These are phyloP conservation scores for Fusarium sp. DNA, from an alignment of 2,329 filamentous ascomycete species.

Conservation along the genomic window DNA sequence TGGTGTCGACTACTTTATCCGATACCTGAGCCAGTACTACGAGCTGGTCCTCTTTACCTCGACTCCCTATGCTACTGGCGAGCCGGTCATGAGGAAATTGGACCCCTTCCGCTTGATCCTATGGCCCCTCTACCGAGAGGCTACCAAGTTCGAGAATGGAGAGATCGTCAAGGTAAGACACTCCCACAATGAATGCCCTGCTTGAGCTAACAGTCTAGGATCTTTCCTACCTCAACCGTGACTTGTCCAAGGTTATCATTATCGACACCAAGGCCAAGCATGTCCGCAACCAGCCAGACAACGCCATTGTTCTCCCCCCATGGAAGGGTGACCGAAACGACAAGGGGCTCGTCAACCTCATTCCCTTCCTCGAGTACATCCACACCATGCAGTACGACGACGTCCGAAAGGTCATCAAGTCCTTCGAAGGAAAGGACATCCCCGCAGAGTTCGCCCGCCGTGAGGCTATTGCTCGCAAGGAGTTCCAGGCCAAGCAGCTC, in stretches of 20 bases:
- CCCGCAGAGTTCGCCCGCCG: slow-evolving; percentile 89
- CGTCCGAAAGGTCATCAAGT: slow-evolving; percentile 85
- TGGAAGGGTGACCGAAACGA: slow-evolving; percentile 89
- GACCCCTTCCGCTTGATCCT: slow-evolving; percentile 96
- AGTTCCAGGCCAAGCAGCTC: slow-evolving; percentile 82
- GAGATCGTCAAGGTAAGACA: slow-evolving; percentile 88
- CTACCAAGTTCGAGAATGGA: slow-evolving; percentile 96
- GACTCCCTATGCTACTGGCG: slow-evolving; percentile 83
- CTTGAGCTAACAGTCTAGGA: slow-evolving; percentile 67
- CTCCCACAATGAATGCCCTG: background rate
- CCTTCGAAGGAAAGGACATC: slow-evolving; percentile 89
- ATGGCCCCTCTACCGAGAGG: slow-evolving; percentile 94
- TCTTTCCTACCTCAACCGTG: slow-evolving; percentile 96
- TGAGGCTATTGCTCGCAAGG: slow-evolving; percentile 84
- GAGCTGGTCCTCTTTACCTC: slow-evolving; percentile 96
- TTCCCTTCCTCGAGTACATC: slow-evolving; percentile 97
- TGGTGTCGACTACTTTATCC: slow-evolving; percentile 95
- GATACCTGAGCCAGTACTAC: slow-evolving; percentile 97
- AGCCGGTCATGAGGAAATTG: slow-evolving; percentile 90
- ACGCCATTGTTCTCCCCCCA: slow-evolving; percentile 89
- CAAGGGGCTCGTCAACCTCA: slow-evolving; percentile 85
- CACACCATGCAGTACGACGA: slow-evolving; percentile 93
- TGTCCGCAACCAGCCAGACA: slow-evolving; percentile 92
- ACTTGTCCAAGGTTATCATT: slow-evolving; percentile 93
- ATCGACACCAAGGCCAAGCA: slow-evolving; percentile 87